These are phyloP conservation scores for Laburnicola sp. DNA, from an alignment of 2,329 filamentous ascomycete genomes.

Conservation along the genomic window DNA sequence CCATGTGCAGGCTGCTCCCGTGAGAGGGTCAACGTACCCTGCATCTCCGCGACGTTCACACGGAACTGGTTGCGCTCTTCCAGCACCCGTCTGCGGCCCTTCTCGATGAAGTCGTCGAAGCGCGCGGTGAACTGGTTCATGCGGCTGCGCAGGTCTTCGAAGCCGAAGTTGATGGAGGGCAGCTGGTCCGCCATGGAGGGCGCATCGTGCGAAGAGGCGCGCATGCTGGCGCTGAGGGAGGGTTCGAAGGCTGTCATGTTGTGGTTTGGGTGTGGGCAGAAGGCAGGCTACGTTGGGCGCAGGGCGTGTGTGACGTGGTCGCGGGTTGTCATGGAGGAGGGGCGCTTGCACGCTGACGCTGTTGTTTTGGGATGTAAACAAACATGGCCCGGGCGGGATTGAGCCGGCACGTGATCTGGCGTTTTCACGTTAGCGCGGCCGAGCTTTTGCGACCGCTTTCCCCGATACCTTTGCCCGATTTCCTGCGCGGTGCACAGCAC, in stretches of 20 bases:
- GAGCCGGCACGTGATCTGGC: slow-evolving; percentile 32
- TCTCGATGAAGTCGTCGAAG: slow-evolving; percentile 94
- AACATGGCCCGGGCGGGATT: slow-evolving; percentile 6
- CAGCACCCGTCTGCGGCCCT: slow-evolving; percentile 82
- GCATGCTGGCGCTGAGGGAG: slow-evolving; percentile 67
- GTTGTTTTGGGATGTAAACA: slow-evolving; percentile 40
- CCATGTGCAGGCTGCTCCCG: neutral
- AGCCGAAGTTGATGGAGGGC: slow-evolving; percentile 91
- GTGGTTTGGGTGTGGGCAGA: slow-evolving; percentile 33
- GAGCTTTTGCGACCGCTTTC: slow-evolving; percentile 16
- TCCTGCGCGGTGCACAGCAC: neutral
- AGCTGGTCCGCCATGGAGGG: slow-evolving; percentile 76
- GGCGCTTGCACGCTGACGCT: neutral
- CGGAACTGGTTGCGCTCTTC: slow-evolving; percentile 95
- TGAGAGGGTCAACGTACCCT: slow-evolving; percentile 62
- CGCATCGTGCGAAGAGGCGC: slow-evolving; percentile 60
- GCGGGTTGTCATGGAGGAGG: slow-evolving; percentile 10
- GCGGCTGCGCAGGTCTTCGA: slow-evolving; percentile 90
- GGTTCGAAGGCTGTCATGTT: slow-evolving; percentile 68
- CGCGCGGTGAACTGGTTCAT: slow-evolving; percentile 90
- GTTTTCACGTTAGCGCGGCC: slow-evolving; percentile 26
- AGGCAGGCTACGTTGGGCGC: neutral
- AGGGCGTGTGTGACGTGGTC: slow-evolving; percentile 23
- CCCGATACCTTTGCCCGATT: neutral
- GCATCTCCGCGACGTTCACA: slow-evolving; percentile 83